A percentile compares a stretch with the other conserved stretches of the same genome.
phyloP scores from a whole-genome alignment of 148 eudicot genomes.

The Vaccinium vitisidaea region DNA sequence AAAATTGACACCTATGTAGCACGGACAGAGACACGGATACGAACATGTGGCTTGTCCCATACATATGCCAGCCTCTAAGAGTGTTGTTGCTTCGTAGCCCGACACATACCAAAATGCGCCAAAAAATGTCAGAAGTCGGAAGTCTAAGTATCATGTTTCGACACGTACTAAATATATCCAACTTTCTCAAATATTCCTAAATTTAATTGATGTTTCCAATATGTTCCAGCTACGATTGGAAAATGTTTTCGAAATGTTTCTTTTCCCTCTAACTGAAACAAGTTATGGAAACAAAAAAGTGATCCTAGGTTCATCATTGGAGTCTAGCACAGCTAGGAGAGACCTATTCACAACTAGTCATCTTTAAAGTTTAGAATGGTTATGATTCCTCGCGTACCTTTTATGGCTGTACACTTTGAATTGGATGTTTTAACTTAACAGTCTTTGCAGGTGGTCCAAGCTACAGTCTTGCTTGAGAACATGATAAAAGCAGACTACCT shows the following conservation, averaged over 20 bases:
- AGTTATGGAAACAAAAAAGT: not conserved
- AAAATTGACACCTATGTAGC: not conserved
- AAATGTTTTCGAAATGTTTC: not conserved
- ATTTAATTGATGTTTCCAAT: not conserved
- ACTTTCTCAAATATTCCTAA: not conserved
- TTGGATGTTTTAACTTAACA: not conserved
- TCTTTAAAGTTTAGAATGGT: not conserved
- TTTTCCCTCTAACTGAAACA: not conserved
- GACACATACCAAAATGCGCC: not conserved
- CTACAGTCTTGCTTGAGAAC: constrained; percentile 45
- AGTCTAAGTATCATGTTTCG: not conserved
- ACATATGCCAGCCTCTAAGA: too few species aligned
- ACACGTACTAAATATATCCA: not conserved
- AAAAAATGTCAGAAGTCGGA: not conserved
- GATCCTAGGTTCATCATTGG: not conserved
- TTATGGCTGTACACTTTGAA: not conserved
- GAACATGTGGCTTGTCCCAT: too few species aligned
- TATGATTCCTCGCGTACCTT: not conserved
- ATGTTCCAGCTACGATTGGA: not conserved
- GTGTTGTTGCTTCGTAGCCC: too few species aligned
- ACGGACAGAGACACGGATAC: too few species aligned
- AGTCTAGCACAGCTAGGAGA: not conserved
- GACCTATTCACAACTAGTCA: not conserved
- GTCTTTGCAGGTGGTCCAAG: constrained; percentile 48
- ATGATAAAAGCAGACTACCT: constrained; percentile 42